phyloP scores from a whole-genome alignment of 2,329 filamentous ascomycete species.

The Epichloe aotearoae region DNA sequence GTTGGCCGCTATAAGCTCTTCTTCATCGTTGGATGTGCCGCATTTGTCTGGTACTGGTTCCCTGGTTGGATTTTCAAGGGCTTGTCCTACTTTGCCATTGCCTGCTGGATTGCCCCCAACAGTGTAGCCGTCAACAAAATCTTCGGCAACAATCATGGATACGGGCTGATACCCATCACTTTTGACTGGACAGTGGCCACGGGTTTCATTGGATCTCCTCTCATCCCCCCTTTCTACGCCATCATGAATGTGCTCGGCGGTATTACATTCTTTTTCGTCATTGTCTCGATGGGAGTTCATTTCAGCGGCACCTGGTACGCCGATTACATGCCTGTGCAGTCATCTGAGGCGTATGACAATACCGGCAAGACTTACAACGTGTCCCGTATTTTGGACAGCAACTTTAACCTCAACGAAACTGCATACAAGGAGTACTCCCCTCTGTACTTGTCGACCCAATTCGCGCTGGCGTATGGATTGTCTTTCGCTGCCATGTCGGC shows the following conservation, averaged over 20 bases:
- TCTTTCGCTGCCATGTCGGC: conserved; percentile 55
- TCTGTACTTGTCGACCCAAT: conserved; percentile 50
- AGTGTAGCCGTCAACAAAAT: conserved; percentile 48
- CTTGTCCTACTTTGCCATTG: conserved; percentile 47
- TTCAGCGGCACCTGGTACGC: conserved; percentile 44
- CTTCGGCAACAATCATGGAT: conserved; percentile 45
- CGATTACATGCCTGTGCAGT: conserved; percentile 49
- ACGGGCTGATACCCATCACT: conserved; percentile 47
- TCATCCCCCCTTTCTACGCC: conserved; percentile 40
- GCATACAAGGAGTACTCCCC: conserved; percentile 53
- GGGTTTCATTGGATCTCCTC: conserved; percentile 35
- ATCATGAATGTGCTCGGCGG: conserved; percentile 42
- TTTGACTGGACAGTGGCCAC: conserved; percentile 39
- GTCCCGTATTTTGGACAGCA: conserved; percentile 40
- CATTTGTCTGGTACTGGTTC: conserved; percentile 46
- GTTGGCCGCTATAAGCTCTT: conserved; percentile 53
- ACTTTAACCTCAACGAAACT: conserved; percentile 44
- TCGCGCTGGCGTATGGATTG: conserved; percentile 45
- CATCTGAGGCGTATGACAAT: conserved; percentile 50
- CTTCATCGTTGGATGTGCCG: conserved; percentile 38
- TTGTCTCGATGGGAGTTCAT: conserved; percentile 45
- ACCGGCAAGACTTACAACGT: conserved; percentile 47
- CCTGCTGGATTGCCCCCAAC: conserved; percentile 49
- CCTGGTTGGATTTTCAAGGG: conserved; percentile 51
- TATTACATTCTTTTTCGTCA: conserved; percentile 40